Base-by-base conservation (phyloP, 768 basidiomycete species). In the Rhizopogon vinicolor region DNA sequence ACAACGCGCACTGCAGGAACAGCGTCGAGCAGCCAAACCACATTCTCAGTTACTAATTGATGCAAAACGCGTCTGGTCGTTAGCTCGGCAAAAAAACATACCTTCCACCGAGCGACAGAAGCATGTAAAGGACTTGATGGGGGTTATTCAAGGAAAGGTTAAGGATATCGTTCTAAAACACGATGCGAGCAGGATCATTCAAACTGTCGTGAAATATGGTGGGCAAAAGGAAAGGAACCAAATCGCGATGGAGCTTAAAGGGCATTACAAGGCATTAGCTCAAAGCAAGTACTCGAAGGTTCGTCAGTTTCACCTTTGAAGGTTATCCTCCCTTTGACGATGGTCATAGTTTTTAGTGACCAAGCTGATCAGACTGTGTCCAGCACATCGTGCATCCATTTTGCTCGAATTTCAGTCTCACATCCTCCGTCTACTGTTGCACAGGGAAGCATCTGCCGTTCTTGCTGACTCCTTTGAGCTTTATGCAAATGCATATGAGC, bases 221-320 rank as follows among this genome's bases (percentile, higher is more conserved):
- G 77, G 82, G 18, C 87, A 78, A 65, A 73, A 67, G 48, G 88
- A 95, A 68, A 71, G 93, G 44, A 82, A 91, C 41, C 86, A 91
- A 66, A 80, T 97, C 46, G 94, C 92, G 0, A 70, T 70, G 9
- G 94, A 97, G 71, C 77, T 97, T 46, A 87, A 90, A 66, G 93
- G 93, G 1, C 78, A 79, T 53, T 96, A 86, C 65, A 82, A 77
- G 65, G 84, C 84, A 41, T 77, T 96, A 52, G 85, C 86, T 40
- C 88, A 91, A 70, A 89, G 84, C 64, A 93, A 89, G 72, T 97
- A 97, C 67, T 93, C 92, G 39, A 96, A 93, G 78, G 92, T 89
- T 56, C 49, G 75, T 63, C 31, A 13, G 2, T 7, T 52, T 41
- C 45, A 28, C 10, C 7, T n/a, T 42, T 9, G 3, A 10, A 1